Percentiles rank a stretch among this genome's conserved stretches.
Evolutionary conservation across 2,329 filamentous ascomycete species (phyloP).

Genomic region (Pochonia chlamydosporia): DNA sequence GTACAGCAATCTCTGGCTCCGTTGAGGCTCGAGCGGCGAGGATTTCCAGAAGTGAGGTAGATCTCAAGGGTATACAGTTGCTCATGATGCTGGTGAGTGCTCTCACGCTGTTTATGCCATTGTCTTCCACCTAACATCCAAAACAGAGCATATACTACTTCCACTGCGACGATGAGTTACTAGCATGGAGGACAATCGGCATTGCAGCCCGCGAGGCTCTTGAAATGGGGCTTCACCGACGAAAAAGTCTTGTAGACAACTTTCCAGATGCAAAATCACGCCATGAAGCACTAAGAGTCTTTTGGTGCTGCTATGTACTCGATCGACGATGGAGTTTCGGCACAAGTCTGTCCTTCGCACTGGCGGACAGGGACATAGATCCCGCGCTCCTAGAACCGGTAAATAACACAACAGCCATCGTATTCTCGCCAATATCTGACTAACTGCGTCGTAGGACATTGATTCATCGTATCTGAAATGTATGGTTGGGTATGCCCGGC

Average conservation of each 20-base stretch:
- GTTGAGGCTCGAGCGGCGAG: constrained; percentile 23
- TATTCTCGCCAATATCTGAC: too few species aligned
- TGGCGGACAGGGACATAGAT: constrained; percentile 44
- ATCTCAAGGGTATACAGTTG: constrained; percentile 27
- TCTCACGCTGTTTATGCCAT: background rate
- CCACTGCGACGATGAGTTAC: constrained; percentile 42
- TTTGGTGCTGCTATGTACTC: constrained; percentile 46
- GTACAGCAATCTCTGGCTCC: constrained; percentile 20
- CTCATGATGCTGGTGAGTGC: constrained; percentile 22
- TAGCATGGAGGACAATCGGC: constrained; percentile 42
- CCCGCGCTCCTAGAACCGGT: constrained; percentile 39
- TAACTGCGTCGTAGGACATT: constrained; percentile 17
- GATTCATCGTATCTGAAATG: constrained; percentile 36
- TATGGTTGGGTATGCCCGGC: constrained; percentile 40
- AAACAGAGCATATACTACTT: constrained; percentile 34
- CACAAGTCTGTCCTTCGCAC: constrained; percentile 41
- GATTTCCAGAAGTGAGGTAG: constrained; percentile 22
- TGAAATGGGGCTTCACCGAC: constrained; percentile 43
- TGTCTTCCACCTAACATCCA: background rate
- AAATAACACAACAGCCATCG: constrained; percentile 5
- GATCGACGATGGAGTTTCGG: constrained; percentile 48
- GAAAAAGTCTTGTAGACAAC: constrained; percentile 34
- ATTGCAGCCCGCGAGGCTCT: constrained; percentile 39
- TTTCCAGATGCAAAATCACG: constrained; percentile 25
- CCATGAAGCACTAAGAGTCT: constrained; percentile 30